Percentiles rank a stretch among this genome's conserved stretches.
These are phyloP conservation scores for Strombidium stylifer DNA, from an alignment of 73 alveolate genomes.

Conservation along the genomic window DNA sequence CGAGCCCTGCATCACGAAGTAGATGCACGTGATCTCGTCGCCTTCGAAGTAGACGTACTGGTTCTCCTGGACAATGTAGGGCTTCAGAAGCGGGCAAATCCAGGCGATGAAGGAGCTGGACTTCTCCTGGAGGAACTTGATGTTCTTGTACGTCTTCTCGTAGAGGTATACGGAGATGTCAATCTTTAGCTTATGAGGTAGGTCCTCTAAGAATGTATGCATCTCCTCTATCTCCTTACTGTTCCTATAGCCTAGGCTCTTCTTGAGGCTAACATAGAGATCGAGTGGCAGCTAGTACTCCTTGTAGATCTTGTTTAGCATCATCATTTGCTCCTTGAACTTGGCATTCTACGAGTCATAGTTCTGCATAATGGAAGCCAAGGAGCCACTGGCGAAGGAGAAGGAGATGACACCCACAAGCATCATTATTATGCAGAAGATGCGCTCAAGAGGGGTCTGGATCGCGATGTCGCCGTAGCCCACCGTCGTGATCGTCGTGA, in stretches of 20 bases:
- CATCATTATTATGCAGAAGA: conserved; percentile 37
- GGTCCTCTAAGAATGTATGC: conserved; percentile 9
- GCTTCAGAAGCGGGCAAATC: conserved; percentile 51
- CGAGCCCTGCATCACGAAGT: not conserved
- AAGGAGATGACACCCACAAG: conserved; percentile 29
- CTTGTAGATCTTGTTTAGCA: conserved; percentile 1
- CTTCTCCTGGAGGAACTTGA: conserved; percentile 30
- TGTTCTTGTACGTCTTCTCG: not conserved
- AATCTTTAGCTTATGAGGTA: not conserved
- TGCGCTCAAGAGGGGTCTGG: conserved; percentile 28
- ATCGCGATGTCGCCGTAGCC: conserved; percentile 73
- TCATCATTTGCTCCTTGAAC: conserved; percentile 14
- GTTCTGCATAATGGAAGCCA: conserved; percentile 6
- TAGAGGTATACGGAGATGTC: not conserved
- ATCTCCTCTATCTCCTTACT: conserved; percentile 3
- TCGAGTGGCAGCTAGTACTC: conserved; percentile 10
- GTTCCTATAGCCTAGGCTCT: conserved; percentile 1
- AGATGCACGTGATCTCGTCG: not conserved
- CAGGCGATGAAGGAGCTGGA: conserved; percentile 39
- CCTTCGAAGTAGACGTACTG: not conserved
- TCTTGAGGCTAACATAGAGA: conserved; percentile 2
- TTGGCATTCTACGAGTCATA: conserved; percentile 16
- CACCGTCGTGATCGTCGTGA: conserved; percentile 71
- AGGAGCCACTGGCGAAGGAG: conserved; percentile 37
- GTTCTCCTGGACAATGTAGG: not conserved